Percentiles rank a stretch among this genome's conserved stretches.
Evolutionary conservation across 768 basidiomycete genomes (phyloP).

Genomic region (Suillus plorans): DNA sequence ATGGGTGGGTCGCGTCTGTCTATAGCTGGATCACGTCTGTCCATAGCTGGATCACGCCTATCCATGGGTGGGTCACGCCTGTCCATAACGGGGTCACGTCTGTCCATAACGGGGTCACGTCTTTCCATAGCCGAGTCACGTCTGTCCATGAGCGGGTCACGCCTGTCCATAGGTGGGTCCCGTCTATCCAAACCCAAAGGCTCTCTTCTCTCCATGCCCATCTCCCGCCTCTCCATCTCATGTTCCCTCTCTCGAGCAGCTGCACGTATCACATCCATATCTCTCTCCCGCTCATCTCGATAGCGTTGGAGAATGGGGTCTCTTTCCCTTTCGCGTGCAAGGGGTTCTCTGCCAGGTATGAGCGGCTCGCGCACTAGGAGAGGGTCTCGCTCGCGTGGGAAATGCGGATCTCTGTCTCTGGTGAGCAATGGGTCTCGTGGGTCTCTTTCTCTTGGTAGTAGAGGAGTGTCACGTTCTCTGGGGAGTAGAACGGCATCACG

Average conservation of each 20-base stretch:
- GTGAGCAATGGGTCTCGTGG: background rate
- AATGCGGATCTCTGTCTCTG: slow-evolving; percentile 1
- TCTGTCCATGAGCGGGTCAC: background rate
- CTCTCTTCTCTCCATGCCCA: slow-evolving; percentile 1
- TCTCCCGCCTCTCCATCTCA: background rate
- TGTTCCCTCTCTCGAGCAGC: background rate
- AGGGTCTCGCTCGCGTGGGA: background rate
- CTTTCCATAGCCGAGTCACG: background rate
- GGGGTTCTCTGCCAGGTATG: background rate
- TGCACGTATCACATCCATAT: background rate
- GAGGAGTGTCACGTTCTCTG: background rate
- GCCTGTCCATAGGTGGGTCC: background rate
- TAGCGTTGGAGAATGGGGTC: background rate
- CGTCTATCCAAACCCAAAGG: background rate
- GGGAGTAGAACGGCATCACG: background rate
- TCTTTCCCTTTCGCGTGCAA: slow-evolving; percentile 1
- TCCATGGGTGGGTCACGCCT: background rate
- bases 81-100: background rate
- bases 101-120: background rate
- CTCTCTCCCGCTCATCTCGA: slow-evolving; percentile 5
- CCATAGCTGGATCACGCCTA: background rate
- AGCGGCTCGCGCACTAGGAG: background rate
- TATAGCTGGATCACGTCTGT: background rate
- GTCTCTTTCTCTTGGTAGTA: background rate
- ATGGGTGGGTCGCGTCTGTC: background rate